phyloP scores from a whole-genome alignment of 345 rosid genomes.

The Eucalyptus cloeziana region DNA sequence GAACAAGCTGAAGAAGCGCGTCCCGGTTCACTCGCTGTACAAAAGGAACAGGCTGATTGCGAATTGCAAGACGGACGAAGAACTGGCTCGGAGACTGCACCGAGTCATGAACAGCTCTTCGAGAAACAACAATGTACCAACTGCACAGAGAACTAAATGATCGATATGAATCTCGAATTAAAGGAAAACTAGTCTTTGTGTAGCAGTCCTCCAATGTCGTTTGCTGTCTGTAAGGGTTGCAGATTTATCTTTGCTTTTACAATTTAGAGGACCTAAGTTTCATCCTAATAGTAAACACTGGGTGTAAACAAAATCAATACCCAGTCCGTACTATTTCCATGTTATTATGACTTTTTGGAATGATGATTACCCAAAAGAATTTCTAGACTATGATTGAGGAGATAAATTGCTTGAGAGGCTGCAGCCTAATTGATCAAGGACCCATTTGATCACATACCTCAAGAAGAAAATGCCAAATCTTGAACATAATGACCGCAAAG shows the following conservation, averaged over 20 bases:
- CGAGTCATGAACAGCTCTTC: conserved; percentile 60
- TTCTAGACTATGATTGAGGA: background rate
- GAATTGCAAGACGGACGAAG: conserved; percentile 39
- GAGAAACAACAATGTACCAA: conserved; percentile 17
- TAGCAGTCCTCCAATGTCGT: background rate
- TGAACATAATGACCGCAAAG: background rate
- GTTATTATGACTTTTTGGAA: background rate
- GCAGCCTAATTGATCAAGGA: background rate
- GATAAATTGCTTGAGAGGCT: background rate
- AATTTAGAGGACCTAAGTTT: background rate
- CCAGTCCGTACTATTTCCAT: background rate
- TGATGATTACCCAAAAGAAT: background rate
- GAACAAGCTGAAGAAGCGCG: conserved; percentile 84
- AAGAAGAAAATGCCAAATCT: background rate
- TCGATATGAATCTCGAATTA: background rate
- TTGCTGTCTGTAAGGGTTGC: background rate
- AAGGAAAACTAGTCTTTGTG: background rate
- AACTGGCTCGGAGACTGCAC: conserved; percentile 51
- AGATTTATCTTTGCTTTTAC: background rate
- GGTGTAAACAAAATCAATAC: background rate
- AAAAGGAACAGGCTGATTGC: conserved; percentile 37
- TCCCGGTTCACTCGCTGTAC: conserved; percentile 70
- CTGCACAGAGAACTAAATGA: background rate
- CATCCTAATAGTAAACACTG: background rate
- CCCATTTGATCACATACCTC: background rate